Evolutionary conservation across 2,329 filamentous ascomycete species (phyloP), one percentile per base, ranked within the genome.

Genomic region (Aspergillus tanneri): DNA sequence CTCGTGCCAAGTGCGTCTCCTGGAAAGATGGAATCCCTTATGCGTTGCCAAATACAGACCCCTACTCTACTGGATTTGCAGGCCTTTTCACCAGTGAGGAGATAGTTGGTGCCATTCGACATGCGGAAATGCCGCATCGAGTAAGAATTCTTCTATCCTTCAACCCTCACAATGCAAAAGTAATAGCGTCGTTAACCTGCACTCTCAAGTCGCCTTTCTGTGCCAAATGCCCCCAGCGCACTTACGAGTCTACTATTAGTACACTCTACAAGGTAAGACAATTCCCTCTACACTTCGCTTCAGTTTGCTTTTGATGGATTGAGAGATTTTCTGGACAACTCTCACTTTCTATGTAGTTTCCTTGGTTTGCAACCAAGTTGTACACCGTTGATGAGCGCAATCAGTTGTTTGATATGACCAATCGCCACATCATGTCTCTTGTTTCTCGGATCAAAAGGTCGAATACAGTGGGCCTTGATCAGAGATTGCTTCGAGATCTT

Each of bases 341-440:
- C 27, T 57, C 47, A 55, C 52, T 40, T 30, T 34, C n/a, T 32
- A 23, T 19, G 14, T 51, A 77, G 73, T 80, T 75, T 50, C 78
- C 78, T 3, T 80, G 77, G 77, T 70, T 69, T 38, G 71, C 72
- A 4, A 61, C 66, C 9, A 57, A 67, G 11, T 57, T 73, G 49
- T 76, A 79, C 58, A 75, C 69, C 1, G 59, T 81, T 18, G 60
- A 65, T 34, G 73, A 78, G 48, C 75, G 76, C 39, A 72, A 75
- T 46, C 52, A 62, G 8, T 57, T 81, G 22, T 78, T 73, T 61
- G 62, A 72, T 11, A 60, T 69, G 27, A 62, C 61, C 43, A 60
- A 58, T 45, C 77, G 77, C 21, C 84, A 85, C 64, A 83, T 92
- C 63, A 78, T 77, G 44, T 84, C 90, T 59, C 78, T 92, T 63